These are phyloP conservation scores for Aspergillus jensenii DNA, from an alignment of 2,329 filamentous ascomycete genomes.

Conservation along the genomic window DNA sequence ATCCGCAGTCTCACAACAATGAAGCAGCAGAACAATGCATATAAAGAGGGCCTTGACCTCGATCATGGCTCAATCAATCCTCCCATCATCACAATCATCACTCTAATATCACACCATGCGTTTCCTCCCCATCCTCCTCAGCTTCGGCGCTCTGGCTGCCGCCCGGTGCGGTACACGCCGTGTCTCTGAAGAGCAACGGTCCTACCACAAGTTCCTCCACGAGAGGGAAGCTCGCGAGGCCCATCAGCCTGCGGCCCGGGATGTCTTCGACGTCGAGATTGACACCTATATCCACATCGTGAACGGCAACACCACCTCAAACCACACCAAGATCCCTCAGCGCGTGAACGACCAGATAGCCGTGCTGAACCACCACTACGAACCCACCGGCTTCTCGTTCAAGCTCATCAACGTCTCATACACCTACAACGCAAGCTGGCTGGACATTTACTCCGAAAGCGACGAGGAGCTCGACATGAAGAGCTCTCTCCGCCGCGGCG, in stretches of 20 bases:
- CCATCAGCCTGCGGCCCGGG: neutral
- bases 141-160: neutral
- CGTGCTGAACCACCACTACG: constrained; percentile 5
- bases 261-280: neutral
- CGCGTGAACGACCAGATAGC: constrained; percentile 3
- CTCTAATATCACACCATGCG: neutral
- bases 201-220: neutral
- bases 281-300: constrained; percentile 9
- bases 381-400: constrained; percentile 5
- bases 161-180: constrained; percentile 3
- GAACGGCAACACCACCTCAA: neutral
- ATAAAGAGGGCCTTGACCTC: neutral
- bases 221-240: neutral
- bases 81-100: neutral
- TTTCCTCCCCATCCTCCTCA: constrained; percentile 1
- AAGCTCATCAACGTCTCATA: constrained; percentile 5
- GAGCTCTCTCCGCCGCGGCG: constrained; percentile 1
- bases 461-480: constrained; percentile 3
- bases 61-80: neutral
- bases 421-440: constrained; percentile 5
- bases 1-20: neutral
- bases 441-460: neutral
- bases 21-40: neutral
- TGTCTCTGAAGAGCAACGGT: neutral
- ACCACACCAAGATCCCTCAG: neutral